Base-by-base conservation (phyloP, 2,329 filamentous ascomycete genomes). In the Xylaria sp. region DNA sequence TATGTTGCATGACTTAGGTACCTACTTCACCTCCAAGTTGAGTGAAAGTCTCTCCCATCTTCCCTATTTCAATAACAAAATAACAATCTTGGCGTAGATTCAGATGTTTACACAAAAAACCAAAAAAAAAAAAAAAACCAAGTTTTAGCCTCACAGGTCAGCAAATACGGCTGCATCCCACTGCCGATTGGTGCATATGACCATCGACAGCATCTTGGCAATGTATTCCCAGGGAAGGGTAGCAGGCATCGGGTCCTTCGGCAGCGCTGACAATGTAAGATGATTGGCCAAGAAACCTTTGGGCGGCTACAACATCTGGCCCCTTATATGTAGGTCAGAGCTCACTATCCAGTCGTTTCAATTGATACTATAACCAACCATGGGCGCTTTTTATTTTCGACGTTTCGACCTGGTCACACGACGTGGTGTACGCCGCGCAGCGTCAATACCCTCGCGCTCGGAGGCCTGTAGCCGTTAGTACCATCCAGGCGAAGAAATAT, bases 231-330 rank as follows among this genome's bases (percentile, higher is more conserved):
- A 42, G 25, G 47, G 31, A 2, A 31, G 27, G 47, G 7, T n/a
- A 27, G 22, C 44, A 36, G 13, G 55, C 20, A 54, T 38, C 54
- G 49, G 56, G 11, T n/a, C 25, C 45, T 31, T 31, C 56, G 42
- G 57, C 42, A 57, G 13, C 22, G 25, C 13, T 33, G 49, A 55
- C n/a, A 25, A 39, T 66, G 58, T 69, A 67, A 71, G 51, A 69
- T 66, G 68, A 74, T 74, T 74, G 73, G 73, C 59, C 50, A 27
- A 60, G 54, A 70, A 61, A 53, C 47, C 38, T 36, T 53, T 47
- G 58, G 61, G 68, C 72, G 69, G 71, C 66, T 71, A 69, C 47
- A 67, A 20, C 56, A 63, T 42, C 51, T 13, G 66, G 61, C n/a
- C 50, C 31, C 27, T 29, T 29, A 25, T 31, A 13, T 29, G 22